Evolutionary conservation across 1,284 basidiomycete genomes (phyloP).

Genomic region (Sanghuangporus weigelae): DNA sequence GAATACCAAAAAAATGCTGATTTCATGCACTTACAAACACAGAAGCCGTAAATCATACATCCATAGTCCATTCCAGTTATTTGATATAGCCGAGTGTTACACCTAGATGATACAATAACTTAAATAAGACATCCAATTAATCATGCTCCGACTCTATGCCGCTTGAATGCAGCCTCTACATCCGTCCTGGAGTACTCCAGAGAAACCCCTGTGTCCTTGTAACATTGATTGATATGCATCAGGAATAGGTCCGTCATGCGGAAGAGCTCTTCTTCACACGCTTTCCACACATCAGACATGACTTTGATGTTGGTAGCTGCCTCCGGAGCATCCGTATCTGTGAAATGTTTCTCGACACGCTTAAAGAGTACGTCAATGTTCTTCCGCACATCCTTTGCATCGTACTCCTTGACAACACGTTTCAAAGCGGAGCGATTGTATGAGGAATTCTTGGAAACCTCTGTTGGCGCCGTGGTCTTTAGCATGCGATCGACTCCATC

Average conservation of each 20-base stretch:
- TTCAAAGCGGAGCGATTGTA: constrained; percentile 79
- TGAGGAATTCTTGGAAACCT: constrained; percentile 71
- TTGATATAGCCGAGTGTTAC: constrained; percentile 1
- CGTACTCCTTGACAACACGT: constrained; percentile 83
- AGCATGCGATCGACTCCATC: constrained; percentile 86
- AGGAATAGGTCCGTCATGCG: constrained; percentile 67
- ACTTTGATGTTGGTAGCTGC: constrained; percentile 44
- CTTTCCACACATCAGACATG: constrained; percentile 81
- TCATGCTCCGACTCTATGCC: constrained; percentile 37
- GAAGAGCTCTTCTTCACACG: constrained; percentile 78
- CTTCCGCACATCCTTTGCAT: constrained; percentile 84
- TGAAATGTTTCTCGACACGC: constrained; percentile 95
- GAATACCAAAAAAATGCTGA: not conserved
- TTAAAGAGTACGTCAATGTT: constrained; percentile 83
- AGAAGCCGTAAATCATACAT: not conserved
- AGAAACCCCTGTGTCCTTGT: constrained; percentile 60
- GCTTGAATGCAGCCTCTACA: constrained; percentile 72
- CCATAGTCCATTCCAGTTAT: not conserved
- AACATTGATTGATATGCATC: constrained; percentile 71
- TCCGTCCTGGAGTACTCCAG: constrained; percentile 76
- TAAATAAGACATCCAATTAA: constrained; percentile 8
- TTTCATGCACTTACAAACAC: not conserved
- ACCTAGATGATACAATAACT: constrained; percentile 14
- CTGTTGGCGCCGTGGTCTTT: constrained; percentile 74
- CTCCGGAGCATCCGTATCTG: constrained; percentile 71